Percentiles rank a stretch among this genome's conserved stretches.
Evolutionary conservation across 2,329 filamentous ascomycete genomes (phyloP).

Genomic region (Knufia petricola): DNA sequence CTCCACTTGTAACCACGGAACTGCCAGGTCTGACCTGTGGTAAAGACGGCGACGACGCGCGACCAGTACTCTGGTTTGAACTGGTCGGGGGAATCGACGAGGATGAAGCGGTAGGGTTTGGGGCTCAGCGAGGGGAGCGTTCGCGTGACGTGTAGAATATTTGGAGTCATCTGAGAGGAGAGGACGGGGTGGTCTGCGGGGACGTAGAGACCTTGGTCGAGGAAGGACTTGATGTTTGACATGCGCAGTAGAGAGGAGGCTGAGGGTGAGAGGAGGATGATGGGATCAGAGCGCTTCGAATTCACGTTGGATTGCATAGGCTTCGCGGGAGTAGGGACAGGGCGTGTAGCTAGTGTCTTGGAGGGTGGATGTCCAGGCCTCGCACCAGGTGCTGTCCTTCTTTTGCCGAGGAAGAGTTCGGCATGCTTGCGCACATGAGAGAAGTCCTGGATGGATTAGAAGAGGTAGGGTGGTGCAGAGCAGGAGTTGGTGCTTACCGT

Average conservation of each 20-base stretch:
- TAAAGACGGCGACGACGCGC: constrained; percentile 90
- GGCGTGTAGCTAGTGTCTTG: constrained; percentile 18
- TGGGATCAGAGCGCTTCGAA: constrained; percentile 59
- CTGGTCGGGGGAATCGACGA: constrained; percentile 84
- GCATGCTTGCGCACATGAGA: constrained; percentile 84
- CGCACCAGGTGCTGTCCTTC: constrained; percentile 41
- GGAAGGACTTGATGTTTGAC: constrained; percentile 91
- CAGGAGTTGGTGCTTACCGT: constrained; percentile 52
- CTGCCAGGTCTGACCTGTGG: constrained; percentile 94
- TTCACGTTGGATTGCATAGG: constrained; percentile 17
- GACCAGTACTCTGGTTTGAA: constrained; percentile 99
- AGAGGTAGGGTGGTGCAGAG: background rate
- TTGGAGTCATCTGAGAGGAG: constrained; percentile 55
- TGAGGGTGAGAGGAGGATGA: constrained; percentile 92
- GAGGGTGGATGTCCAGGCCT: constrained; percentile 14
- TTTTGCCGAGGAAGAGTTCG: constrained; percentile 58
- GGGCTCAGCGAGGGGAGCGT: constrained; percentile 50
- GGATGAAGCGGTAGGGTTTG: constrained; percentile 79
- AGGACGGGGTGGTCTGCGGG: constrained; percentile 58
- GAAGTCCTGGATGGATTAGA: constrained; percentile 59
- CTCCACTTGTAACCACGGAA: constrained; percentile 98
- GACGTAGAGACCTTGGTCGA: constrained; percentile 72
- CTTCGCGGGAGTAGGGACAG: constrained; percentile 16
- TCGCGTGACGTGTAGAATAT: constrained; percentile 79
- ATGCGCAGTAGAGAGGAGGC: constrained; percentile 90